phyloP scores from a whole-genome alignment of 352 stramenopile genomes.

The Globisporangium cylindrosporum region DNA sequence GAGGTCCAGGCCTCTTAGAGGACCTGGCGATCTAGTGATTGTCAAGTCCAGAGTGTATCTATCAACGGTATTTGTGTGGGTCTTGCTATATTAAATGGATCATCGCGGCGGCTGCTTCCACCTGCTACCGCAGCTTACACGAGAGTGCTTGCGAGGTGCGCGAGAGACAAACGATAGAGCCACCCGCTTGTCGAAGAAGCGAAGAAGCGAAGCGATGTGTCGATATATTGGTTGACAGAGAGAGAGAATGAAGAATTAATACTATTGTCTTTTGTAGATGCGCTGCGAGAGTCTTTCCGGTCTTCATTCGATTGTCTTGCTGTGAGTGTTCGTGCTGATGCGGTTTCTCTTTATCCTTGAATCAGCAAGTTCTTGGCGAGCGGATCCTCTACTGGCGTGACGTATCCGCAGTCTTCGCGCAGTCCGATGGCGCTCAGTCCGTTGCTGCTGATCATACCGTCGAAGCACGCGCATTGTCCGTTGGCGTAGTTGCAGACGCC shows the following conservation, averaged over 20 bases:
- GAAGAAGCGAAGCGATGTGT: constrained; percentile 3
- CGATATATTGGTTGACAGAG: constrained; percentile 7
- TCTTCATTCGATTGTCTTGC: neutral
- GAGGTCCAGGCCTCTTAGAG: constrained; percentile 44
- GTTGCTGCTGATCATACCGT: constrained; percentile 70
- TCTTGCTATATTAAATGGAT: constrained; percentile 16
- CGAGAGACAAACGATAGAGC: constrained; percentile 2
- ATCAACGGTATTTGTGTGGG: constrained; percentile 14
- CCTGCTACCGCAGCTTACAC: neutral
- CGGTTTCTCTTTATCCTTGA: constrained; percentile 13
- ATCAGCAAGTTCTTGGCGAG: constrained; percentile 32
- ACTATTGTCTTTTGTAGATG: constrained; percentile 12
- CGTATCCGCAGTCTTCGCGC: constrained; percentile 60
- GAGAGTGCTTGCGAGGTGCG: constrained; percentile 1
- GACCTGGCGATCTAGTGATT: neutral
- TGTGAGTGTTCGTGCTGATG: neutral
- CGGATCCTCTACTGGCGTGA: constrained; percentile 37
- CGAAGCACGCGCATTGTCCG: constrained; percentile 59
- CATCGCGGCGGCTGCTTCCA: neutral
- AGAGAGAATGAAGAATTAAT: constrained; percentile 9
- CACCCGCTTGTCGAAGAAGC: neutral
- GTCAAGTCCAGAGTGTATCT: constrained; percentile 17
- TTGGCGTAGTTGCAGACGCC: constrained; percentile 57
- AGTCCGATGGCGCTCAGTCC: constrained; percentile 43
- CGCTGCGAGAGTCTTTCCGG: neutral